Evolutionary conservation across 2,329 filamentous ascomycete species (phyloP), one percentile per base, ranked within the genome.

Genomic region (Diaporthe sp.): DNA sequence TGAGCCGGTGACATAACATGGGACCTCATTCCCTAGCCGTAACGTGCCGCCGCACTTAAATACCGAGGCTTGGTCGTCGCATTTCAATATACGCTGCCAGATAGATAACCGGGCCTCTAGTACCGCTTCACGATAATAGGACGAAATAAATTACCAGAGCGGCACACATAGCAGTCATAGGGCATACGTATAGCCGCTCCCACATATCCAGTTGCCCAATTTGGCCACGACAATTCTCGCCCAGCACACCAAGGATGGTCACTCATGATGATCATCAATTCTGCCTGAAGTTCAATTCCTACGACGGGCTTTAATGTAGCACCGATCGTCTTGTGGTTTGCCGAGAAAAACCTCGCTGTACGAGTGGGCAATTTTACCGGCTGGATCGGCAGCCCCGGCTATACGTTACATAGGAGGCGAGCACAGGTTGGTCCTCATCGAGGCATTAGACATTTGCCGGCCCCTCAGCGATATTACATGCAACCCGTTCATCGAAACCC

Each of bases 191-290:
- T 17, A 12, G 28, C 62, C 62, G 44, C 46, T 51, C 31, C 25
- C 44, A 39, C 65, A 53, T 39, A 31, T 9, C 39, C 13, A 39
- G 8, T 28, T 8, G 4, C 22, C 19, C 31, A 17, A 39, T 19
- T 12, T 37, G 28, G 31, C 10, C 15, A 37, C 7, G 3, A 3
- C 13, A 1, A 37, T 53, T 53, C 31, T 53, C 65, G 46, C 65
- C 49, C n/a, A 25, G 46, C 46, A 39, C 7, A 53, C 31, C 13
- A 25, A 68, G n/a, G 1, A 19, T n/a, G 34, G 31, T 12, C 31
- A n/a, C 34, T 68, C 46, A 53, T 42, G 65, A 53, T 28, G 46
- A 68, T 68, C 65, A 17, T 25, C 31, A 53, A 53, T 53, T 68
- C 65, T 68, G 65, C 65, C 65, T 68, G 53, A 68, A 68, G 6